A percentile compares a stretch with the other conserved stretches of the same genome.
These are phyloP conservation scores for Nigrograna mackinnonii DNA, from an alignment of 2,329 filamentous ascomycete species.

Conservation along the genomic window DNA sequence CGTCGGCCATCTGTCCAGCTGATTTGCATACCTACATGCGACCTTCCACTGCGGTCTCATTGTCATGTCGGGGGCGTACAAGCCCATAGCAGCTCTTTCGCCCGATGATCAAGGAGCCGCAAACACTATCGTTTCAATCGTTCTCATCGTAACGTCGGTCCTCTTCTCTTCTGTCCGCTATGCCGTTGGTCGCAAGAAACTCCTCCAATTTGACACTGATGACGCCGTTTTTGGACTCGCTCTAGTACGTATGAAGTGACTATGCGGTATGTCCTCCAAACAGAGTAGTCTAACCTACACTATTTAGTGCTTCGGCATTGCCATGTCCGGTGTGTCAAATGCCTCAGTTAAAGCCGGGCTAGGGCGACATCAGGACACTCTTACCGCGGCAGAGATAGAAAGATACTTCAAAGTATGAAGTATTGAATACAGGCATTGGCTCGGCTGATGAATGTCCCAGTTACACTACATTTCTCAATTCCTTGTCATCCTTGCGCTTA, in stretches of 20 bases:
- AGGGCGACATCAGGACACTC: slow-evolving; percentile 8
- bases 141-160: not conserved
- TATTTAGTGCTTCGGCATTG: too few relatives aligned
- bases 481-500: slow-evolving; percentile 15
- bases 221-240: not conserved
- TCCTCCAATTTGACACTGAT: not conserved
- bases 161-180: not conserved
- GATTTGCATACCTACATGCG: too few relatives aligned
- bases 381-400: slow-evolving; percentile 6
- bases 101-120: not conserved
- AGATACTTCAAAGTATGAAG: slow-evolving; percentile 18
- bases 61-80: not conserved
- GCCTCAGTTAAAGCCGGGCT: slow-evolving; percentile 19
- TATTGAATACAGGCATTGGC: too few relatives aligned
- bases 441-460: slow-evolving; percentile 3
- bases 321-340: too few relatives aligned
- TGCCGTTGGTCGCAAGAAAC: not conserved
- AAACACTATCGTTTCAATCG: not conserved
- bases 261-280: too few relatives aligned
- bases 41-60: too few relatives aligned
- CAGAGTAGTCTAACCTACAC: too few relatives aligned
- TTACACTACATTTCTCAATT: slow-evolving; percentile 13
- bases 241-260: not conserved
- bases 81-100: not conserved
- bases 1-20: too few relatives aligned